These are phyloP conservation scores for Xanthoconium stramineum DNA, from an alignment of 768 basidiomycete species.

Conservation along the genomic window DNA sequence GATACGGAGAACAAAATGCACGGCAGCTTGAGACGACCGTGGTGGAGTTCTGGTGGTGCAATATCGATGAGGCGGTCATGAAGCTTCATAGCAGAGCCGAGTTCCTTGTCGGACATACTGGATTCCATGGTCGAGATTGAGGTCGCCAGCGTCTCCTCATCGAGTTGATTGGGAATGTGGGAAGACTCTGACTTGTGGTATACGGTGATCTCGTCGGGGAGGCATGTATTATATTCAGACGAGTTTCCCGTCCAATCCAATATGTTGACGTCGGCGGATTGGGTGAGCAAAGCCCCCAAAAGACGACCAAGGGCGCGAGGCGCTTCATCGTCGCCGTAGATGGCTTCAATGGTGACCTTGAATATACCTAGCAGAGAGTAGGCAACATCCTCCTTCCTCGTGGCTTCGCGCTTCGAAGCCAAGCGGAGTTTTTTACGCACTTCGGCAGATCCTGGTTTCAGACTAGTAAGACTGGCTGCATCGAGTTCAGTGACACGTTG, in stretches of 20 bases:
- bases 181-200: neutral
- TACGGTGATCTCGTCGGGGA: conserved; percentile 17
- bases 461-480: neutral
- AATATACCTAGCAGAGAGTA: conserved; percentile 27
- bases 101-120: neutral
- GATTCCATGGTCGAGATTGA: neutral
- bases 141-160: neutral
- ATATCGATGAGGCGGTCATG: conserved; percentile 4
- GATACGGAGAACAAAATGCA: conserved; percentile 9
- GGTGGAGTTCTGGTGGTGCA: conserved; percentile 1
- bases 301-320: conserved; percentile 22
- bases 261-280: conserved; percentile 15
- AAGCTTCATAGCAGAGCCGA: conserved; percentile 3
- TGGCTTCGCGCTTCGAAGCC: conserved; percentile 21
- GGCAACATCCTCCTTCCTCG: conserved; percentile 20
- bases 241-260: conserved; percentile 17
- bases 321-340: conserved; percentile 22
- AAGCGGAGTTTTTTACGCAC: conserved; percentile 18
- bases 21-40: conserved; percentile 11
- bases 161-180: conserved; percentile 1
- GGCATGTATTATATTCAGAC: conserved; percentile 22
- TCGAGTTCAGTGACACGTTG: conserved; percentile 10
- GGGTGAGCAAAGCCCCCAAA: conserved; percentile 6
- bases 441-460: conserved; percentile 7
- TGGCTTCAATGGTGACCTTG: conserved; percentile 10